Evolutionary conservation across 164 flowering plant genomes (phyloP).

Genomic region (Magnolia officinalis): DNA sequence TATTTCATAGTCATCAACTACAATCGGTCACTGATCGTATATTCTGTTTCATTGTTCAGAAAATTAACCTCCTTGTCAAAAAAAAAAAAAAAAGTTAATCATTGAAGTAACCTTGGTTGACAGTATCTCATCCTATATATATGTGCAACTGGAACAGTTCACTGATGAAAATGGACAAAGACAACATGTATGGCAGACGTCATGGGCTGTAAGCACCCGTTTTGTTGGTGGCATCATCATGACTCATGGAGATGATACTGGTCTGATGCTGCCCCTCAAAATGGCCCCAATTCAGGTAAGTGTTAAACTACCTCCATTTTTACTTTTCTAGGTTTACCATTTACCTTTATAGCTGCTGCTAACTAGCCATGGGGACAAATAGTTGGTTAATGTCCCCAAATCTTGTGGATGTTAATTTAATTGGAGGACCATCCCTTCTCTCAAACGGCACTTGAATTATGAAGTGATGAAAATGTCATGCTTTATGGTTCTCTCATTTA

Average conservation of each 20-base stretch:
- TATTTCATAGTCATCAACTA: neutral
- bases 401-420: neutral
- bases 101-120: neutral
- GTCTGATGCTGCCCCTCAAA: constrained; percentile 88
- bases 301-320: neutral
- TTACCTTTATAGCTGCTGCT: neutral
- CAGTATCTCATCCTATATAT: neutral
- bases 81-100: too few species aligned
- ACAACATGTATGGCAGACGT: constrained; percentile 96
- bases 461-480: too few species aligned
- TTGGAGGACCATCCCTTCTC: neutral
- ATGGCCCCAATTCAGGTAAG: constrained; percentile 86
- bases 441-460: neutral
- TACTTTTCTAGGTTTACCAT: neutral
- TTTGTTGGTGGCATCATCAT: constrained; percentile 94
- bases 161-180: constrained; percentile 85
- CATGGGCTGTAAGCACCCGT: constrained; percentile 96
- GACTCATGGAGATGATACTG: constrained; percentile 94
- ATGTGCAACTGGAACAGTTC: constrained; percentile 40
- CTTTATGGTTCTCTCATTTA: too few species aligned
- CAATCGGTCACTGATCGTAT: neutral
- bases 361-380: neutral
- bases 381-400: neutral
- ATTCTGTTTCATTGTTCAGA: neutral
- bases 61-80: neutral